These are phyloP conservation scores for Ceratocystis cubensis DNA, from an alignment of 2,329 filamentous ascomycete genomes.

Conservation along the genomic window DNA sequence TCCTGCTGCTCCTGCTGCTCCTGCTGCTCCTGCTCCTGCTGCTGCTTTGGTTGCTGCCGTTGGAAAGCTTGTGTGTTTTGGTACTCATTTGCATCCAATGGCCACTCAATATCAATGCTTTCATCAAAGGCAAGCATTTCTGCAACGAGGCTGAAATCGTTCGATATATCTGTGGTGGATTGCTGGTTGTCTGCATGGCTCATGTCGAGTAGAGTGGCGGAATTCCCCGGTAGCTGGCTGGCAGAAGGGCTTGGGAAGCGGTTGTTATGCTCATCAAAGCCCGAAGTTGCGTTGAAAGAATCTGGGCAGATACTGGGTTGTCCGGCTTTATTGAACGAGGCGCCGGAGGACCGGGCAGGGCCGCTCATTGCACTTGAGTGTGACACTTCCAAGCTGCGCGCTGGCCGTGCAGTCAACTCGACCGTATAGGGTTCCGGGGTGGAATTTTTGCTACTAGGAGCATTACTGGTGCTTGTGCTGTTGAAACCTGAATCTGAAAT, in stretches of 20 bases:
- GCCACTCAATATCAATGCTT: background rate
- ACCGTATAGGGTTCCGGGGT: background rate
- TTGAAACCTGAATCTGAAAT: background rate
- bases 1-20: background rate
- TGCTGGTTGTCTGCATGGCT: background rate
- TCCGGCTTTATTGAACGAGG: background rate
- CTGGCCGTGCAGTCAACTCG: background rate
- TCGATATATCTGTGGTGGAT: background rate
- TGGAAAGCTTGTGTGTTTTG: background rate
- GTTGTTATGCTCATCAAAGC: background rate
- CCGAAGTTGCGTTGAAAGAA: too few species aligned
- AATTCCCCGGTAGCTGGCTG: background rate
- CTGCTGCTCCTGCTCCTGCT: background rate
- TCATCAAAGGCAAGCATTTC: background rate
- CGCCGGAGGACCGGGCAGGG: background rate
- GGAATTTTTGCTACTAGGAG: background rate
- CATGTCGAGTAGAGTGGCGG: background rate
- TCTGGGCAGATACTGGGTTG: background rate
- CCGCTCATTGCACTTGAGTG: background rate
- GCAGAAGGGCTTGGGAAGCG: background rate
- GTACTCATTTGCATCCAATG: background rate
- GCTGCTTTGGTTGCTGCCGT: background rate
- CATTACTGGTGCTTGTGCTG: background rate
- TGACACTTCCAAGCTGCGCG: background rate
- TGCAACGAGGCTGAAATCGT: background rate